Evolutionary conservation across 495 filamentous ascomycete genomes (phyloP).

Genomic region (Polyplosphaeria fusca): DNA sequence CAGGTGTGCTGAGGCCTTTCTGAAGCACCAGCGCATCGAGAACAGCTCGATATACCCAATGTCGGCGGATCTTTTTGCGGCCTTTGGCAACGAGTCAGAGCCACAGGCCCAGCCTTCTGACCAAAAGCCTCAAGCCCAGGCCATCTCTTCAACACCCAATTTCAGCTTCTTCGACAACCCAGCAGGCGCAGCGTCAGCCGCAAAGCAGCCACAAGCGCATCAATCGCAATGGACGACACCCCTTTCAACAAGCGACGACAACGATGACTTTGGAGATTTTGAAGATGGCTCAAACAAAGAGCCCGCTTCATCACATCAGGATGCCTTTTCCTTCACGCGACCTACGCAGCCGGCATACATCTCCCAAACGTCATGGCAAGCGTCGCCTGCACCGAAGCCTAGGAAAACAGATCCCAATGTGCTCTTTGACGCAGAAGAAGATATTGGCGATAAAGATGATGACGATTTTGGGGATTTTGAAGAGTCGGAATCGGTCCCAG

Average conservation of each 20-base stretch:
- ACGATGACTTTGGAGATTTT: constrained; percentile 60
- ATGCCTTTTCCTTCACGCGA: neutral
- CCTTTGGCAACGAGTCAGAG: constrained; percentile 17
- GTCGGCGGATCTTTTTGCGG: constrained; percentile 33
- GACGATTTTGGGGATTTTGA: constrained; percentile 41
- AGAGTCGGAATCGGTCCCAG: constrained; percentile 3
- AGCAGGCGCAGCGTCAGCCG: neutral
- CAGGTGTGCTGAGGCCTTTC: too few species aligned
- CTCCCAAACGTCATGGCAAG: constrained; percentile 8
- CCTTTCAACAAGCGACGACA: constrained; percentile 7
- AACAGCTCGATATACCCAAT: too few species aligned
- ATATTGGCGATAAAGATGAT: constrained; percentile 23
- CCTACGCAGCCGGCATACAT: neutral
- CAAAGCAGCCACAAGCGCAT: neutral
- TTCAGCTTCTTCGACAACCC: constrained; percentile 32
- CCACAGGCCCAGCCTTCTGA: too few species aligned
- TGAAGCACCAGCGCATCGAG: too few species aligned
- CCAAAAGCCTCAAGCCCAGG: neutral
- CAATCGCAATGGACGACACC: neutral
- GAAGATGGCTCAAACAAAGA: constrained; percentile 43
- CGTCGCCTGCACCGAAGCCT: constrained; percentile 1
- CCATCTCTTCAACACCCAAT: neutral
- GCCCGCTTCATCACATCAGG: neutral
- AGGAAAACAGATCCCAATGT: constrained; percentile 36
- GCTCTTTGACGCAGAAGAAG: constrained; percentile 42